Percentiles rank a stretch among this genome's conserved stretches.
phyloP scores from a whole-genome alignment of 2,329 filamentous ascomycete species.

The Alternaria consortialis region DNA sequence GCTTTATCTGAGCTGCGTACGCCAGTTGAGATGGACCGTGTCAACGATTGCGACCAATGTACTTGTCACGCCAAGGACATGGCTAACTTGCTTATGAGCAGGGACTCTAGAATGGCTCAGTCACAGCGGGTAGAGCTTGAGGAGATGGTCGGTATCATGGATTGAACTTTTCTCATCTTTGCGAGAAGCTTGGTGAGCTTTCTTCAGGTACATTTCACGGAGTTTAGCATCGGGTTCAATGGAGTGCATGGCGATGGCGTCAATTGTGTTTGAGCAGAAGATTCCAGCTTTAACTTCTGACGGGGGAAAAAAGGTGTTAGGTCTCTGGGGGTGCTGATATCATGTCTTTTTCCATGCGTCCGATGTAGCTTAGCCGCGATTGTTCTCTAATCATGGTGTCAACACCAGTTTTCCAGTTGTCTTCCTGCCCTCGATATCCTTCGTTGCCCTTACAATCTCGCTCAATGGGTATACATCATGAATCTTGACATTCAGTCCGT shows the following conservation, averaged over 20 bases:
- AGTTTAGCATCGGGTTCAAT: not conserved
- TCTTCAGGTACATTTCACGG: not conserved
- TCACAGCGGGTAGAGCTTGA: constrained; percentile 12
- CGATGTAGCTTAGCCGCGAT: not conserved
- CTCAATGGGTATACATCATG: constrained; percentile 80
- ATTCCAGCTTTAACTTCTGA: not conserved
- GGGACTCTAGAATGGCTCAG: constrained; percentile 21
- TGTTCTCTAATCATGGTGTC: constrained; percentile 59
- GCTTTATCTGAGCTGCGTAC: not conserved
- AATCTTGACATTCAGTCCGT: constrained; percentile 75
- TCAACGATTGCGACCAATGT: constrained; percentile 9
- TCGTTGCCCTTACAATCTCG: constrained; percentile 76
- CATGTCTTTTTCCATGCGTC: not conserved
- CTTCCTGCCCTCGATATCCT: constrained; percentile 79
- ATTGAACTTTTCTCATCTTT: not conserved
- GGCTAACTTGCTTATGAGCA: constrained; percentile 19
- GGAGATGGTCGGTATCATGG: not conserved
- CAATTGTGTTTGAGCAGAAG: not conserved
- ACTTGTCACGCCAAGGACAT: constrained; percentile 15
- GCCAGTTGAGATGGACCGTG: not conserved
- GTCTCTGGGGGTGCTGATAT: not conserved
- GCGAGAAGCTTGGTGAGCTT: not conserved
- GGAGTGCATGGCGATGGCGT: not conserved
- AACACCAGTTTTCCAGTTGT: constrained; percentile 86
- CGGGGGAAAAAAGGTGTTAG: not conserved